phyloP scores from a whole-genome alignment of 2,329 filamentous ascomycete species.

The Pseudocercospora ulei region DNA sequence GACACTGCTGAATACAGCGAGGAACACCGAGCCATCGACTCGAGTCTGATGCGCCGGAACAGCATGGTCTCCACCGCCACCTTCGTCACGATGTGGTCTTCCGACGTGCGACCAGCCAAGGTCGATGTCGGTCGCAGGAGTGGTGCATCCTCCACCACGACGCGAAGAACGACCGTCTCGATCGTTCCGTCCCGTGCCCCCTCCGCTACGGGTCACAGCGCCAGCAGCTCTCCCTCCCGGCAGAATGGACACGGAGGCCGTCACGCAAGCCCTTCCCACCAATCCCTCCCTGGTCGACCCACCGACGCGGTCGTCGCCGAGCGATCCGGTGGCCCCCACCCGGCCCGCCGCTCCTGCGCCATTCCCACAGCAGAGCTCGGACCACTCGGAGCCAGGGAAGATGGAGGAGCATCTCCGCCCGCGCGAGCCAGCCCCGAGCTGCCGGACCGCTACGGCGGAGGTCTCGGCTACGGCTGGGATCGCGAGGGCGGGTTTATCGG shows the following conservation, averaged over 20 bases:
- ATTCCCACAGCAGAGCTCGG: slow-evolving; percentile 9
- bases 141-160: slow-evolving; percentile 14
- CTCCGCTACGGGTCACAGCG: slow-evolving; percentile 10
- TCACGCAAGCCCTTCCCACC: slow-evolving; percentile 9
- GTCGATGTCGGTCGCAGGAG: slow-evolving; percentile 16
- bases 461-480: slow-evolving; percentile 35
- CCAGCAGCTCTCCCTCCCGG: background rate
- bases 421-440: slow-evolving; percentile 10
- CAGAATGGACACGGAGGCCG: slow-evolving; percentile 17
- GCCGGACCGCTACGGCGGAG: slow-evolving; percentile 34
- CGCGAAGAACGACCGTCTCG: slow-evolving; percentile 17
- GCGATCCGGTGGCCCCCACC: slow-evolving; percentile 25
- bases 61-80: slow-evolving; percentile 27
- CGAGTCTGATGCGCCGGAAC: slow-evolving; percentile 24
- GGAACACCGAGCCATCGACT: slow-evolving; percentile 16
- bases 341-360: slow-evolving; percentile 18
- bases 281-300: slow-evolving; percentile 25
- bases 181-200: slow-evolving; percentile 11
- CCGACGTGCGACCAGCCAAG: slow-evolving; percentile 18
- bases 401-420: slow-evolving; percentile 1
- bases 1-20: slow-evolving; percentile 22
- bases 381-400: slow-evolving; percentile 8
- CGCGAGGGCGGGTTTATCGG: slow-evolving; percentile 32
- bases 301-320: slow-evolving; percentile 24
- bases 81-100: slow-evolving; percentile 24